These are phyloP conservation scores for Cutaneotrichosporon arboriforme DNA, from an alignment of 1,284 basidiomycete genomes.

Conservation along the genomic window DNA sequence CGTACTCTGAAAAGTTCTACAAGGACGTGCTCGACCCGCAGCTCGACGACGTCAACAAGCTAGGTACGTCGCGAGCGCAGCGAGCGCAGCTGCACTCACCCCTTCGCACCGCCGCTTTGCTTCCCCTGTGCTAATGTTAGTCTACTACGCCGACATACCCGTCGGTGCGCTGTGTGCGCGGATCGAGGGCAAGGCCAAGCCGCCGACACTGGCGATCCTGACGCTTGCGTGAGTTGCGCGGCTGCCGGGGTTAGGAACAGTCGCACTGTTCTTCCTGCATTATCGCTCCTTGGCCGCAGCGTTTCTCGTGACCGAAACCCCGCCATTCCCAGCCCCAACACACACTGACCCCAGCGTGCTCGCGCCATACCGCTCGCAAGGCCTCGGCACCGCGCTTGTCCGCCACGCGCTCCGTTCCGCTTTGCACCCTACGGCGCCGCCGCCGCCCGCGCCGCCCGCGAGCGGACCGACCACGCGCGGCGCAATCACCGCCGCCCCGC, in stretches of 20 bases:
- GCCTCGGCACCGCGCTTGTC: conserved; percentile 43
- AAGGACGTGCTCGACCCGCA: conserved; percentile 41
- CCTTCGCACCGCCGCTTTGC: background rate
- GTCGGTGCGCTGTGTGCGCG: conserved; percentile 43
- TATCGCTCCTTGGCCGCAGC: too few species aligned
- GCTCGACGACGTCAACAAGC: conserved; percentile 47
- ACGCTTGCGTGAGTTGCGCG: conserved; percentile 47
- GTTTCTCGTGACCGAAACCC: too few species aligned
- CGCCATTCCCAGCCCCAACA: background rate
- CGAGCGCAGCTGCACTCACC: background rate
- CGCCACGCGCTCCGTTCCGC: conserved; percentile 32
- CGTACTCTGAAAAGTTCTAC: conserved; percentile 48
- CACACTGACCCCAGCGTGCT: conserved; percentile 31
- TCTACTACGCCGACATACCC: conserved; percentile 48
- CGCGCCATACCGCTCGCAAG: conserved; percentile 45
- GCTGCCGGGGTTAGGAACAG: too few species aligned
- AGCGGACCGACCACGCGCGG: conserved; percentile 34
- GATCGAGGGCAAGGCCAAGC: conserved; percentile 32
- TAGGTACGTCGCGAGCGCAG: conserved; percentile 27
- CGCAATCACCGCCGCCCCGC: conserved; percentile 25
- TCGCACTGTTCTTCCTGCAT: too few species aligned
- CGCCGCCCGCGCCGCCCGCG: conserved; percentile 35
- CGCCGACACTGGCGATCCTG: conserved; percentile 40
- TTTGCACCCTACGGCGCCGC: conserved; percentile 38
- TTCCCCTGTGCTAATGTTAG: conserved; percentile 13